Conservation (phyloP, 2,329 filamentous ascomycete genomes). For the Ophiobolus disseminans region DNA sequence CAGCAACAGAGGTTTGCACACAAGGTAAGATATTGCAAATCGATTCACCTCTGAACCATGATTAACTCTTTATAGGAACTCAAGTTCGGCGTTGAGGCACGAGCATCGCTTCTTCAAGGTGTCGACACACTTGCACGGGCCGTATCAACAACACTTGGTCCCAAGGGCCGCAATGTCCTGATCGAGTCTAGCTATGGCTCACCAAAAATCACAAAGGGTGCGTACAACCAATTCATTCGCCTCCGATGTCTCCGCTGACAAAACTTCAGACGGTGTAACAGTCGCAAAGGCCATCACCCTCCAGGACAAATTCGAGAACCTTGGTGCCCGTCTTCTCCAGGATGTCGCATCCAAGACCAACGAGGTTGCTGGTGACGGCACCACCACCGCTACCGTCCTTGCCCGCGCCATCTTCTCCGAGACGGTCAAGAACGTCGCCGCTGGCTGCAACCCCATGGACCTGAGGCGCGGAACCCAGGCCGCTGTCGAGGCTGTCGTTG, state of each 20-base stretch:
- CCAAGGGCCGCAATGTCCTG: constrained; percentile 97
- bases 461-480: constrained; percentile 96
- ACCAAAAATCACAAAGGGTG: constrained; percentile 99
- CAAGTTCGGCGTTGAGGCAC: constrained; percentile 96
- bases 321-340: constrained; percentile 93
- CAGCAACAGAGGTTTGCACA: constrained; percentile 96
- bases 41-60: constrained; percentile 3
- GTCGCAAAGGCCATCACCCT: constrained; percentile 80
- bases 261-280: constrained; percentile 57
- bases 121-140: constrained; percentile 97
- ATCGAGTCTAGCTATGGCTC: constrained; percentile 99
- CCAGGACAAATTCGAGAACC: constrained; percentile 99
- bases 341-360: constrained; percentile 99
- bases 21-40: constrained; percentile 70
- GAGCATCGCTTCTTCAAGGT: constrained; percentile 87
- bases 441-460: constrained; percentile 99
- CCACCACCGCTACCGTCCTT: constrained; percentile 95
- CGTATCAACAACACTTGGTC: constrained; percentile 93
- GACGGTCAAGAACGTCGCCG: constrained; percentile 99
- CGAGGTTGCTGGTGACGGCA: constrained; percentile 97
- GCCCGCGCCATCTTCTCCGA: constrained; percentile 99
- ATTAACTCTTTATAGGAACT: constrained; percentile 71
- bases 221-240: constrained; percentile 4
- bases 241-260: constrained; percentile 20
- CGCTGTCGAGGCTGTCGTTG: constrained; percentile 91